Percentiles rank a stretch among this genome's conserved stretches.
Evolutionary conservation across 805 yeast species (phyloP).

Genomic region (Pichia heedii): DNA sequence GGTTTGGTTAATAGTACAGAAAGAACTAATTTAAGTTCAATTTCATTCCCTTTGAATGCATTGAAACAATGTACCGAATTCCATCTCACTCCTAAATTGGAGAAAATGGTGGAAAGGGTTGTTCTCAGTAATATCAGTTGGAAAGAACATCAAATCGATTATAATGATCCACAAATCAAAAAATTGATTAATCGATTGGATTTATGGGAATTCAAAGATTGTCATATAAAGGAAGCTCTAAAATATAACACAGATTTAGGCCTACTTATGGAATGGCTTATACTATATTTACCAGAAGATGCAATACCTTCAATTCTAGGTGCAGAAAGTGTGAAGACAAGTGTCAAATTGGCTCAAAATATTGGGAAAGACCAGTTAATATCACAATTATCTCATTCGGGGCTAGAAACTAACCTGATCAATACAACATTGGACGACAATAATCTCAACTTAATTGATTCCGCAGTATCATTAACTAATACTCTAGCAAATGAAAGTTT

Average conservation of each 20-base stretch:
- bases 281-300: constrained; percentile 85
- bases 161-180: background rate
- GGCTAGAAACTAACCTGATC: background rate
- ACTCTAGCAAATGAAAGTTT: constrained; percentile 16
- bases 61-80: constrained; percentile 68
- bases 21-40: no score
- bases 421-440: background rate
- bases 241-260: constrained; percentile 42
- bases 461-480: constrained; percentile 44
- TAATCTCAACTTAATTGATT: constrained; percentile 33
- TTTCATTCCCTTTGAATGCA: constrained; percentile 40
- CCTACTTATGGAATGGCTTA: constrained; percentile 62
- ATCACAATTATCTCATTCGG: background rate
- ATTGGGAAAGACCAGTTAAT: background rate
- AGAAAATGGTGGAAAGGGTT: constrained; percentile 54
- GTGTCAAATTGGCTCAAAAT: background rate
- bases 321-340: constrained; percentile 19
- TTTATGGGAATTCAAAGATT: constrained; percentile 55
- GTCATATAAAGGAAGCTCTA: constrained; percentile 68
- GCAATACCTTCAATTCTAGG: constrained; percentile 36
- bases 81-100: constrained; percentile 54
- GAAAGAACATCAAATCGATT: constrained; percentile 23
- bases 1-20: no score
- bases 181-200: constrained; percentile 12
- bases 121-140: constrained; percentile 51